Conservation (phyloP, 441 rosid species). For the Pelargonium australe region DNA sequence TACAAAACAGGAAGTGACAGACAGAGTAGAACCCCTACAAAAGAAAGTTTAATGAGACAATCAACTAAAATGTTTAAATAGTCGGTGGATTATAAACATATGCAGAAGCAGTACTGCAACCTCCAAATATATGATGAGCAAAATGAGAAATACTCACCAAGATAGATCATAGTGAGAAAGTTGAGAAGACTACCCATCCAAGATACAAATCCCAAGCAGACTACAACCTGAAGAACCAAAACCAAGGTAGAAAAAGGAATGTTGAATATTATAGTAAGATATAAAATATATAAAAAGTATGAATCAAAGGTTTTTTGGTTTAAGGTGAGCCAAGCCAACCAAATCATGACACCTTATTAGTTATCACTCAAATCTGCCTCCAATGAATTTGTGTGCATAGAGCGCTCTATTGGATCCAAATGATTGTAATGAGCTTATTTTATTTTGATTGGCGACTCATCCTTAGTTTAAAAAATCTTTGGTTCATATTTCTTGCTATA, state of each 20-base stretch:
- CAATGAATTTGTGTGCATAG: too few species aligned
- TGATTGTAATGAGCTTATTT: too few species aligned
- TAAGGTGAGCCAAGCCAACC: too few species aligned
- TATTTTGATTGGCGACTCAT: too few species aligned
- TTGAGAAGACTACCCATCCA: conserved; percentile 53
- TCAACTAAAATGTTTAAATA: background rate
- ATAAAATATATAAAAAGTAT: background rate
- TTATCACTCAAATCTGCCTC: too few species aligned
- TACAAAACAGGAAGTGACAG: conserved; percentile 55
- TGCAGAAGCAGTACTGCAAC: background rate
- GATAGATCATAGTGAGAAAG: conserved; percentile 64
- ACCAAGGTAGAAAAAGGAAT: background rate
- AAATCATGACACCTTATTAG: too few species aligned
- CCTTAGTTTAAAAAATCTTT: too few species aligned
- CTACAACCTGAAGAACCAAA: conserved; percentile 47
- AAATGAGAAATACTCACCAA: conserved; percentile 42
- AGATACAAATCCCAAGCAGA: conserved; percentile 51
- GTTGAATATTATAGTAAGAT: background rate
- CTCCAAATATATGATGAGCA: too few species aligned
- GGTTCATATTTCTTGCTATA: too few species aligned
- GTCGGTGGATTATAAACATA: background rate
- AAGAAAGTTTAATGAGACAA: background rate
- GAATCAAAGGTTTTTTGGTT: background rate
- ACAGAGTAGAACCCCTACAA: conserved; percentile 59
- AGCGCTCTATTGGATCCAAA: too few species aligned